Evolutionary conservation across 164 flowering plant genomes (phyloP), one percentile per base, ranked within the genome.

Genomic region (Akebia trifoliata): DNA sequence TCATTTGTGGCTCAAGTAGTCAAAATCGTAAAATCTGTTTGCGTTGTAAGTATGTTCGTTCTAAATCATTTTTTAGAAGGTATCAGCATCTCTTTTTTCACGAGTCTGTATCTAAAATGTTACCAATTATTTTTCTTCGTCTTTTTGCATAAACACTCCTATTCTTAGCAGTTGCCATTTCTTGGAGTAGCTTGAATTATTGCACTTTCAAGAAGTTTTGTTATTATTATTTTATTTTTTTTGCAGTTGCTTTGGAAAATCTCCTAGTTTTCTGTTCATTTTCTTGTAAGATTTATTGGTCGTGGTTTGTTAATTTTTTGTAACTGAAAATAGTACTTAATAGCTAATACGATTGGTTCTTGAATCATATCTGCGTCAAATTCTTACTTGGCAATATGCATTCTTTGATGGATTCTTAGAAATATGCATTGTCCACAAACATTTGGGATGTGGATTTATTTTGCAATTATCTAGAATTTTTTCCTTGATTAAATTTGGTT

Each of bases 1-100:
- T 61, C 85, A 49, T 93, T 93, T 82, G 86, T 92, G 51, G 79
- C 76, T 67, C 76, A 84, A 82, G 81, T 92, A 49, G 68, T 76
- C 35, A 83, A 80, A 69, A 87, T 87, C 48, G 83, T 89, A 38
- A 93, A 87, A 79, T 79, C 90, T 59, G 85, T 93, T 63, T 59
- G 82, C 42, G 94, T 78, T 70, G 96, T 92, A 72, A 84, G 96
- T 86, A 60, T 40, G 25, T 32, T 8, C 26, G 6, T 44, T 40
- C 50, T 28, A 42, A 52, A 21, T 5, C 20, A 20, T 35, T 4
- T 32, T 57, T 8, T 55, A 39, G 18, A 20, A 39, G 18, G 7
- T 24, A 37, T 52, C 18, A 21, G 7, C 47, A 20, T 18, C 12
- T 11, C 40, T 37, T 25, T 57, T 8, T 21, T 8, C 3, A 22